phyloP scores from a whole-genome alignment of 2,329 filamentous ascomycete genomes.

The Polychaeton citri region DNA sequence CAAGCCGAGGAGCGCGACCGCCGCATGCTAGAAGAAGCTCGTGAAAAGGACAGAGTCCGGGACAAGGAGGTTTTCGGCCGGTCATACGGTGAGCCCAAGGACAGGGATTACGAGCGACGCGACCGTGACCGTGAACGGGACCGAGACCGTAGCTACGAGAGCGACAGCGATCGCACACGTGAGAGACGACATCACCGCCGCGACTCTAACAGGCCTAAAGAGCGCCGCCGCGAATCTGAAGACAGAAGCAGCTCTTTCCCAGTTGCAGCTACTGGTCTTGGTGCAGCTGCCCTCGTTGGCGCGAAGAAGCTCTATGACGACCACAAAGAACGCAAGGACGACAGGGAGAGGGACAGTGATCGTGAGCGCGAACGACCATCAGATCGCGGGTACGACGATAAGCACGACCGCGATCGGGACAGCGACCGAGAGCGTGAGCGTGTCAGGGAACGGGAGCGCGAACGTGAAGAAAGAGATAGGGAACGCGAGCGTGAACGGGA shows the following conservation, averaged over 20 bases:
- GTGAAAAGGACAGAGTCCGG: background rate
- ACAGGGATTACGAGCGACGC: conserved; percentile 9
- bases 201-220: background rate
- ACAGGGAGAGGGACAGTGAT: conserved; percentile 2
- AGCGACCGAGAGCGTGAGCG: conserved; percentile 3
- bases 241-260: background rate
- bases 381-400: conserved; percentile 9
- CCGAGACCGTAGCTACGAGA: conserved; percentile 1
- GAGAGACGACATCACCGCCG: background rate
- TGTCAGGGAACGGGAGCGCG: conserved; percentile 4
- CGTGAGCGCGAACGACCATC: background rate
- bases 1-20: conserved; percentile 17
- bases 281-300: background rate
- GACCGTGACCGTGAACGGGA: conserved; percentile 11
- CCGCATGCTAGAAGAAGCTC: conserved; percentile 9
- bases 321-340: conserved; percentile 5
- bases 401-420: conserved; percentile 4
- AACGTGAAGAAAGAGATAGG: conserved; percentile 6
- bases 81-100: conserved; percentile 6
- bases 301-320: conserved; percentile 1
- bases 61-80: conserved; percentile 8
- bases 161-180: conserved; percentile 3
- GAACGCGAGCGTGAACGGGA: conserved; percentile 7
- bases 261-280: background rate
- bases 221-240: background rate